A percentile compares a stretch with the other conserved stretches of the same genome.
phyloP scores from a whole-genome alignment of 768 basidiomycete species.

The Harrya chromipes region DNA sequence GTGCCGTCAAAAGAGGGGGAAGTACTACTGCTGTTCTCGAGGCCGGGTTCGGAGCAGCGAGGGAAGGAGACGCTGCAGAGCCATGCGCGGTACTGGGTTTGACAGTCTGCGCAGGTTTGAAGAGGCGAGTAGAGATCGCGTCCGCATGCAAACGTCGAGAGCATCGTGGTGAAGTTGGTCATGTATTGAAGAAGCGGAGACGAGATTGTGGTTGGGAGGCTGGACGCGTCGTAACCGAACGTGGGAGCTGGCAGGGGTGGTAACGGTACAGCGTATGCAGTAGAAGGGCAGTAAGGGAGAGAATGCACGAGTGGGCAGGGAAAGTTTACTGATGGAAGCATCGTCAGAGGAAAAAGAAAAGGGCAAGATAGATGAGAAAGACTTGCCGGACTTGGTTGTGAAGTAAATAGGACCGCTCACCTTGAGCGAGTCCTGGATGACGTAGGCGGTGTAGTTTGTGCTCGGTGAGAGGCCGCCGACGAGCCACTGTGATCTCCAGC shows the following conservation, averaged over 20 bases:
- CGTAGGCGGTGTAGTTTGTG: slow-evolving; percentile 80
- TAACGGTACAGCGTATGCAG: slow-evolving; percentile 69
- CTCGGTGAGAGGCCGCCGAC: slow-evolving; percentile 53
- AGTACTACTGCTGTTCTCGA: slow-evolving; percentile 22
- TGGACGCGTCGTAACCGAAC: slow-evolving; percentile 46
- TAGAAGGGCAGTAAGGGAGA: slow-evolving; percentile 71
- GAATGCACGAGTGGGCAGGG: slow-evolving; percentile 66
- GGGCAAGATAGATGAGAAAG: background rate
- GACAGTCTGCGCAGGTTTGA: slow-evolving; percentile 74
- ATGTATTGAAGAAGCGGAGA: slow-evolving; percentile 54
- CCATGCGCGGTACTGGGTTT: slow-evolving; percentile 71
- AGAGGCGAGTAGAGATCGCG: slow-evolving; percentile 78
- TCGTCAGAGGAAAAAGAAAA: background rate
- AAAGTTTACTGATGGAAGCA: slow-evolving; percentile 46
- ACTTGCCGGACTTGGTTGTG: slow-evolving; percentile 68
- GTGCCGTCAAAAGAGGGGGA: slow-evolving; percentile 20
- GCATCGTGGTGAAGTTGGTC: slow-evolving; percentile 69
- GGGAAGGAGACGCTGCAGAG: slow-evolving; percentile 72
- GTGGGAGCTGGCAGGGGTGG: slow-evolving; percentile 44
- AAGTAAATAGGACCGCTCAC: slow-evolving; percentile 71
- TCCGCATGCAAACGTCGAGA: slow-evolving; percentile 75
- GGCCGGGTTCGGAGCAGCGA: slow-evolving; percentile 60
- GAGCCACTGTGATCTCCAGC: slow-evolving; percentile 70
- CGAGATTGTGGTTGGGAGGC: slow-evolving; percentile 49
- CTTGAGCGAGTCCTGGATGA: slow-evolving; percentile 51